A percentile compares a stretch with the other conserved stretches of the same genome.
These are phyloP conservation scores for Fusarium sambucinum DNA, from an alignment of 2,329 filamentous ascomycete species.

Conservation along the genomic window DNA sequence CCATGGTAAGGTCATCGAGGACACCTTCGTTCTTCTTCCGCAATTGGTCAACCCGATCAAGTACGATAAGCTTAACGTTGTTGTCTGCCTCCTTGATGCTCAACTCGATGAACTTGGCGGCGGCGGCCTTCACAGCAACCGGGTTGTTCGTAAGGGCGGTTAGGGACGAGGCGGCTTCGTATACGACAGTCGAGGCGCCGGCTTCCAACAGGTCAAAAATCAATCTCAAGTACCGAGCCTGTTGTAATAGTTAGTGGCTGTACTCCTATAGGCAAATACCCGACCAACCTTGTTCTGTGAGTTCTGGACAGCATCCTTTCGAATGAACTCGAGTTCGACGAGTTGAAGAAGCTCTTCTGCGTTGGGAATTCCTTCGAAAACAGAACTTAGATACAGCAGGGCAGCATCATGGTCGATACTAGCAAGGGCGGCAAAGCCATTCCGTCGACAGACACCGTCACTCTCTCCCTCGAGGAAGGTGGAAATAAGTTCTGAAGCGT, in stretches of 20 bases:
- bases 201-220: constrained; percentile 98
- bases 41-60: constrained; percentile 91
- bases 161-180: constrained; percentile 95
- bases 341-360: constrained; percentile 94
- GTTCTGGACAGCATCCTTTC: constrained; percentile 96
- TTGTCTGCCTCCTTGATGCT: constrained; percentile 98
- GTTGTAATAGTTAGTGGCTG: constrained; percentile 46
- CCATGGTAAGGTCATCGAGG: constrained; percentile 95
- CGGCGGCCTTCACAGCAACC: constrained; percentile 96
- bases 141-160: constrained; percentile 96
- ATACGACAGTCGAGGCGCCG: constrained; percentile 92
- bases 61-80: constrained; percentile 98
- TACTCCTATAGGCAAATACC: background rate
- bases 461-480: constrained; percentile 91
- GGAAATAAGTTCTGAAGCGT: constrained; percentile 91
- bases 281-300: constrained; percentile 85
- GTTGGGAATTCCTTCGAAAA: constrained; percentile 94
- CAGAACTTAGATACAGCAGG: constrained; percentile 84
- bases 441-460: constrained; percentile 96
- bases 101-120: constrained; percentile 94
- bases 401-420: constrained; percentile 95
- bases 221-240: constrained; percentile 90
- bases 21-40: constrained; percentile 90
- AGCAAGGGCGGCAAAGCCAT: constrained; percentile 91
- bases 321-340: constrained; percentile 95